phyloP scores from a whole-genome alignment of 768 basidiomycete genomes.

The Cubamyces sp. region DNA sequence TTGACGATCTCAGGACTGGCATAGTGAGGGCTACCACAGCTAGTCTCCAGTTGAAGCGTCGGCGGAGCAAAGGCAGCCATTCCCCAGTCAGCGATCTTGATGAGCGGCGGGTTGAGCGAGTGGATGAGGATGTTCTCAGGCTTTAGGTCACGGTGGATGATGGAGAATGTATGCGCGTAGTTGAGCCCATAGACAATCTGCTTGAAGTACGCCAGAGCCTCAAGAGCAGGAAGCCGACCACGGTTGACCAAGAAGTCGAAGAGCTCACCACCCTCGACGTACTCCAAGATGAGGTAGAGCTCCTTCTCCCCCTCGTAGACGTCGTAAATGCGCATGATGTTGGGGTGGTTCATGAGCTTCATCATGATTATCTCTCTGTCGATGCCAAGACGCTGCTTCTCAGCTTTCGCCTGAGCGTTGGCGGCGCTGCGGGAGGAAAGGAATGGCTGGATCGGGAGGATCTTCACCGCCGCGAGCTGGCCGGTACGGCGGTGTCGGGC shows the following conservation, averaged over 20 bases:
- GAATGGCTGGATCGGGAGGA: constrained; percentile 82
- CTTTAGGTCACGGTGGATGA: constrained; percentile 97
- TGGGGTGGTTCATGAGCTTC: constrained; percentile 99
- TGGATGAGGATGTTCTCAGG: constrained; percentile 97
- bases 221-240: constrained; percentile 75
- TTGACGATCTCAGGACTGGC: constrained; percentile 96
- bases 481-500: constrained; percentile 85
- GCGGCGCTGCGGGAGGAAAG: constrained; percentile 72
- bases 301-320: constrained; percentile 93
- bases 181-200: constrained; percentile 95
- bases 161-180: constrained; percentile 97
- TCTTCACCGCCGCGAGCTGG: constrained; percentile 95
- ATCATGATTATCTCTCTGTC: constrained; percentile 98
- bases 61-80: constrained; percentile 96
- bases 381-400: constrained; percentile 84
- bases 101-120: constrained; percentile 73
- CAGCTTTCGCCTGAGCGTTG: constrained; percentile 69
- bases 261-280: constrained; percentile 93
- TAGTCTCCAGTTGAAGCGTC: constrained; percentile 85
- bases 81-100: constrained; percentile 98
- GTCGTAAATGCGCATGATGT: constrained; percentile 94
- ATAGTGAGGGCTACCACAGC: constrained; percentile 96
- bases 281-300: constrained; percentile 92
- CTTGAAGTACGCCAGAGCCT: constrained; percentile 92
- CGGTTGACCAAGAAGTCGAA: constrained; percentile 95